Base-by-base conservation (phyloP, 768 basidiomycete genomes). In the Hypholoma fasciculare region DNA sequence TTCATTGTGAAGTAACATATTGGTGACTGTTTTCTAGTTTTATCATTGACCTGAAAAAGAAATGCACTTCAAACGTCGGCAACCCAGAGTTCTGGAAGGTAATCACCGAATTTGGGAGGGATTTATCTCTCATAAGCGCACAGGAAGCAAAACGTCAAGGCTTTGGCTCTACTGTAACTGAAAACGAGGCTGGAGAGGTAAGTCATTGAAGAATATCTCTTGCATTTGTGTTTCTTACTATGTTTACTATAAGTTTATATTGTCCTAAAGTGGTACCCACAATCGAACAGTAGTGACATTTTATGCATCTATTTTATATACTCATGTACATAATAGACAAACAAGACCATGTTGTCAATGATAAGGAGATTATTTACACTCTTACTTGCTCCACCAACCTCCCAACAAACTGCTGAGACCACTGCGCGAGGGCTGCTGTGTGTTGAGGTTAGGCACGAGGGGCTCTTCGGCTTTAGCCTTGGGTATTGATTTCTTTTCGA, bases 381-480 rank as follows among this genome's bases (percentile, higher is more conserved):
- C 9, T 34, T 30, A 54, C 56, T 67, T 75, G 14, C 89, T 89
- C 92, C 91, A 93, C 92, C 92, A 94, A 4, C 90, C 91, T 23
- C 91, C 91, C 23, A 94, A 74, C 56, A 93, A 68, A 57, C 82
- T 80, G 54, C 85, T 78, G 52, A 93, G 73, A 3, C 90, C 88
- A 23, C 86, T 80, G 17, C 73, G 72, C 20, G 73, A 65, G 11
- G 79, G 73, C 3, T 72, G 72, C 56, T 71, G 66, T 2, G 82
- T 77, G 57, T 85, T 81, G 14, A 20, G 26, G 36, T 7, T 30
- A 1, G 83, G 85, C 5, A 84, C 82, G 50, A 73, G 70, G 5
- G 82, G 70, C 47, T 71, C 87, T 65, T 85, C 87, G 16, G 79
- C 72, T 65, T 83, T 84, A 50, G 87, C 81, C 65, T 78, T 85